phyloP scores from a whole-genome alignment of 2,329 filamentous ascomycete species.

The Pezicula carpinea region DNA sequence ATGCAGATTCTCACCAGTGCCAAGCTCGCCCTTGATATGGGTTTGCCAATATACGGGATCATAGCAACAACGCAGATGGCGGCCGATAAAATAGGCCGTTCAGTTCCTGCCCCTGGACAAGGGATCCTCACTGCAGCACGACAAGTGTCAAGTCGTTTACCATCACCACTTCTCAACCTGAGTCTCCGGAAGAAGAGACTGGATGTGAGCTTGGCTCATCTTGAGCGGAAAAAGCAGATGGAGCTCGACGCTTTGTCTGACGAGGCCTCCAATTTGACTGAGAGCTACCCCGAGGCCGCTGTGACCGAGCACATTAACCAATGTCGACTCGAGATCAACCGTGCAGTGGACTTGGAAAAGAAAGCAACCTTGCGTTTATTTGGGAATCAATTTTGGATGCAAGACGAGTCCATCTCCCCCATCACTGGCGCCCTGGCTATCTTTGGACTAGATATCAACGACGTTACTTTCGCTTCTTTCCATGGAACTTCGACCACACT shows the following conservation, averaged over 20 bases:
- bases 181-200: slow-evolving; percentile 86
- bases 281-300: background rate
- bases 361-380: slow-evolving; percentile 34
- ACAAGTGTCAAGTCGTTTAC: slow-evolving; percentile 81
- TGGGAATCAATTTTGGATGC: slow-evolving; percentile 98
- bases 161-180: slow-evolving; percentile 88
- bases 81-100: slow-evolving; percentile 96
- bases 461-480: slow-evolving; percentile 92
- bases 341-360: no score
- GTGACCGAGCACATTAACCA: background rate
- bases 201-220: slow-evolving; percentile 77
- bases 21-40: slow-evolving; percentile 91
- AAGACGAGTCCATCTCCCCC: slow-evolving; percentile 83
- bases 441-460: slow-evolving; percentile 94
- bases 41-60: slow-evolving; percentile 91
- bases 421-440: slow-evolving; percentile 89
- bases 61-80: slow-evolving; percentile 88
- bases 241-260: slow-evolving; percentile 66
- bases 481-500: slow-evolving; percentile 95
- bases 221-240: slow-evolving; percentile 54
- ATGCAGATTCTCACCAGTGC: slow-evolving; percentile 96
- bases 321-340: background rate
- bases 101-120: slow-evolving; percentile 89
- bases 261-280: background rate
- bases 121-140: slow-evolving; percentile 92